Conservation (phyloP, 2,329 filamentous ascomycete genomes). For the Aspergillus felis region DNA sequence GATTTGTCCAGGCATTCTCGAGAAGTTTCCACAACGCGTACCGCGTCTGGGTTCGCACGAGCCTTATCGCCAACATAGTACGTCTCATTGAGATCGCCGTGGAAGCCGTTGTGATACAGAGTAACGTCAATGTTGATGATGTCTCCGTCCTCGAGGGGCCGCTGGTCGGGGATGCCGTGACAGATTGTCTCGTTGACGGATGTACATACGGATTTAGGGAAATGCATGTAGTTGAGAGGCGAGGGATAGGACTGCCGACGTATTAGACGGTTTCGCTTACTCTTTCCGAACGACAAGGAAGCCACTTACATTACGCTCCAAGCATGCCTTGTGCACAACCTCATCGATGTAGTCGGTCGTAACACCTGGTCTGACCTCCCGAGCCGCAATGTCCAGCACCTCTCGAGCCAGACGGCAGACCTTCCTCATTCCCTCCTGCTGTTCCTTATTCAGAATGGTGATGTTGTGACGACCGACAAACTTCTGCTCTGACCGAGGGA, state of each 20-base stretch:
- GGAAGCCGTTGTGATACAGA: conserved; percentile 89
- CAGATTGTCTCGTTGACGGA: conserved; percentile 97
- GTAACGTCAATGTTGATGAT: conserved; percentile 97
- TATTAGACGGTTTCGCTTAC: conserved; percentile 8
- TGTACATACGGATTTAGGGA: conserved; percentile 97
- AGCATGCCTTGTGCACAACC: conserved; percentile 88
- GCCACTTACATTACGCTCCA: conserved; percentile 77
- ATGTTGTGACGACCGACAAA: conserved; percentile 74
- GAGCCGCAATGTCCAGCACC: conserved; percentile 86
- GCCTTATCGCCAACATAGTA: conserved; percentile 95
- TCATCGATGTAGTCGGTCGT: conserved; percentile 95
- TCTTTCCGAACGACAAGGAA: not conserved
- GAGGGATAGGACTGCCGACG: conserved; percentile 80
- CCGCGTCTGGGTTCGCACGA: conserved; percentile 74
- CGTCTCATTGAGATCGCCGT: conserved; percentile 96
- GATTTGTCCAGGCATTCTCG: conserved; percentile 86
- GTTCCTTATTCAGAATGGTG: conserved; percentile 72
- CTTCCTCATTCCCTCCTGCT: conserved; percentile 86
- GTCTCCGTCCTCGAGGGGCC: conserved; percentile 82
- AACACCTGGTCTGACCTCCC: conserved; percentile 79
- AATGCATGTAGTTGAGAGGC: conserved; percentile 89
- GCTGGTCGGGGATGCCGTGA: conserved; percentile 93
- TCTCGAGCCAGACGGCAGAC: conserved; percentile 84
- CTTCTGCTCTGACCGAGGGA: conserved; percentile 61
- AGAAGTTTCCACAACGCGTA: conserved; percentile 85